Evolutionary conservation across 441 rosid species (phyloP).

Genomic region (Pelargonium cotyledonis): DNA sequence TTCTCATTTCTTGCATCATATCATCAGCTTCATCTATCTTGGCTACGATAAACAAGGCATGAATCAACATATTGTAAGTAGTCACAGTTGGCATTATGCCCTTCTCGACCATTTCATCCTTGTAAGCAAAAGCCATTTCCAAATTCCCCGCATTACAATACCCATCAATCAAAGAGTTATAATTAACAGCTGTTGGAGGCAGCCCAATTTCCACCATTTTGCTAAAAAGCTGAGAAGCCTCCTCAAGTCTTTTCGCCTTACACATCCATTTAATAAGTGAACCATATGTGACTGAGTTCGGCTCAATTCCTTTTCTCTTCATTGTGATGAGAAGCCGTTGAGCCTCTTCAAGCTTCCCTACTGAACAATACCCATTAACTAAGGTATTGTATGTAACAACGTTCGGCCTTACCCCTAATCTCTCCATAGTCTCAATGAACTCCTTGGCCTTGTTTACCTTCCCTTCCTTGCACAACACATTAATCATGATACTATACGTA

Average conservation of each 20-base stretch:
- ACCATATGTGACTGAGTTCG: slow-evolving; percentile 65
- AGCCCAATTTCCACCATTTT: slow-evolving; percentile 59
- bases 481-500: slow-evolving; percentile 83
- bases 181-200: slow-evolving; percentile 65
- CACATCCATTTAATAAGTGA: slow-evolving; percentile 73
- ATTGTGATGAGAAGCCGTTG: slow-evolving; percentile 49
- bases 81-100: slow-evolving; percentile 63
- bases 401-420: slow-evolving; percentile 60
- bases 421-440: slow-evolving; percentile 56
- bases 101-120: slow-evolving; percentile 66
- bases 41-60: slow-evolving; percentile 66
- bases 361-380: slow-evolving; percentile 61
- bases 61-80: slow-evolving; percentile 73
- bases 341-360: slow-evolving; percentile 66
- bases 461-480: slow-evolving; percentile 84
- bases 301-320: slow-evolving; percentile 54
- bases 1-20: slow-evolving; percentile 57
- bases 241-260: slow-evolving; percentile 57
- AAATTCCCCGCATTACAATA: slow-evolving; percentile 59
- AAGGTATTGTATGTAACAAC: slow-evolving; percentile 69
- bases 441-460: slow-evolving; percentile 80
- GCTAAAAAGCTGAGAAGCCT: slow-evolving; percentile 45
- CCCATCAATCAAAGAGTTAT: slow-evolving; percentile 74
- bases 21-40: slow-evolving; percentile 53
- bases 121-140: slow-evolving; percentile 51